These are phyloP conservation scores for Suillus paluster DNA, from an alignment of 768 basidiomycete species.

Conservation along the genomic window DNA sequence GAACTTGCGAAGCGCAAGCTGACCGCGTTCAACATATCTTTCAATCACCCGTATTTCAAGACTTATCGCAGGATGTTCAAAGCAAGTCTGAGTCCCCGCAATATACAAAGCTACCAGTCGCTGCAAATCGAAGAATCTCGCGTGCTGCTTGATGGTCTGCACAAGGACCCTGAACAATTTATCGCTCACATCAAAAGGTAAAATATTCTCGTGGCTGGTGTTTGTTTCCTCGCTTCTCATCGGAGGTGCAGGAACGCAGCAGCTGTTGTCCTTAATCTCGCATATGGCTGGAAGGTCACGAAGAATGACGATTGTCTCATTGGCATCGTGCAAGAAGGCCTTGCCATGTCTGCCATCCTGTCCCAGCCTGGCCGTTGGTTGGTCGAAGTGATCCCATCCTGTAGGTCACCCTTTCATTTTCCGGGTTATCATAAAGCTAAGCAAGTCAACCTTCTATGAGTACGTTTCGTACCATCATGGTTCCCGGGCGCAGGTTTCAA, in stretches of 20 bases:
- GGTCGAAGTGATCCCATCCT: background rate
- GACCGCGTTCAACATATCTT: background rate
- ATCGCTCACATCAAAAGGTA: background rate
- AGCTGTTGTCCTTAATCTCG: background rate
- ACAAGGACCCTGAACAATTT: background rate
- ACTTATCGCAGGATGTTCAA: background rate
- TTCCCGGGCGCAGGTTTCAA: constrained; percentile 25
- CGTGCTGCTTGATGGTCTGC: background rate
- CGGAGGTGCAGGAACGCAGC: background rate
- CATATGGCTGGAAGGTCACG: background rate
- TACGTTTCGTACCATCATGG: constrained; percentile 22
- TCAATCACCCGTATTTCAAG: constrained; percentile 2
- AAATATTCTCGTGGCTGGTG: too few species aligned
- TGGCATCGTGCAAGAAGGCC: background rate
- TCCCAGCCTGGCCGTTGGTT: background rate
- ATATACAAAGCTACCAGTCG: background rate
- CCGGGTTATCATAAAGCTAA: background rate
- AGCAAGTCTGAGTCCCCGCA: background rate
- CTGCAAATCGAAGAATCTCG: constrained; percentile 1
- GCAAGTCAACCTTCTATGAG: background rate
- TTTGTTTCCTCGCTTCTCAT: background rate
- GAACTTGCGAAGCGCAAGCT: background rate
- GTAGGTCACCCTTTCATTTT: background rate
- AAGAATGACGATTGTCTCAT: background rate
- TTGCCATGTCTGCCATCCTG: background rate